Base-by-base conservation (phyloP, 1,139 yeast genomes). In the Saccharomyces hybrid region DNA sequence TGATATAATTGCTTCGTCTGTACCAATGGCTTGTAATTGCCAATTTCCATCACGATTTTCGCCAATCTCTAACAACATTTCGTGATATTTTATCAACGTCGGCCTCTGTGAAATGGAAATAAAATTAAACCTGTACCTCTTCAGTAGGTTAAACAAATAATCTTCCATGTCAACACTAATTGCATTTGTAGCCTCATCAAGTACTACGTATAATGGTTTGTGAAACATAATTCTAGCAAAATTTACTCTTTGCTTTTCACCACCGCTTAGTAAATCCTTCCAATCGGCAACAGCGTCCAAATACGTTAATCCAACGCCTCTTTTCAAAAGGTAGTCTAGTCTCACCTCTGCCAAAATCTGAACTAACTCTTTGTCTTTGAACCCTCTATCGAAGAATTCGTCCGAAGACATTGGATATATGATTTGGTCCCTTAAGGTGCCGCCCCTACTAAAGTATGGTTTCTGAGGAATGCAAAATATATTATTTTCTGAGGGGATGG, bases 101-200 rank as follows among this genome's bases (percentile, higher is more conserved):
- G 96, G 95, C 54, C 97, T 80, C 70, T 90, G 96, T 51, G 91
- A 83, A 58, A 91, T 81, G 0, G 97, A 89, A 56, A 91, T 81
- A 60, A 88, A 82, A 1, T 96, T 86, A 67, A 89, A 86, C 50
- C 83, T 80, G 64, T 83, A 83, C 56, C 74, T 75, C 65, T 83
- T 86, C 69, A 91, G 78, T 60, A 85, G 71, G 66, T 88, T 96
- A 71, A 90, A 91, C 57, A 91, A 76, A 60, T 84, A 81, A 62
- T 91, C 97, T 71, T 91, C 98, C 68, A 88, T 91, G 70, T 91
- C 98, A 42, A 88, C 86, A 57, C 91, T 83, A 14, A 91, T 93
- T 0, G 98, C 97, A 67, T 90, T 88, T 9, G 97, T 91, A 34
- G 96, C 88, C 71, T 91, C 97, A 71, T 91, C 98, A 60, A 91